phyloP scores from a whole-genome alignment of 768 basidiomycete species.

The Trametes villosa region DNA sequence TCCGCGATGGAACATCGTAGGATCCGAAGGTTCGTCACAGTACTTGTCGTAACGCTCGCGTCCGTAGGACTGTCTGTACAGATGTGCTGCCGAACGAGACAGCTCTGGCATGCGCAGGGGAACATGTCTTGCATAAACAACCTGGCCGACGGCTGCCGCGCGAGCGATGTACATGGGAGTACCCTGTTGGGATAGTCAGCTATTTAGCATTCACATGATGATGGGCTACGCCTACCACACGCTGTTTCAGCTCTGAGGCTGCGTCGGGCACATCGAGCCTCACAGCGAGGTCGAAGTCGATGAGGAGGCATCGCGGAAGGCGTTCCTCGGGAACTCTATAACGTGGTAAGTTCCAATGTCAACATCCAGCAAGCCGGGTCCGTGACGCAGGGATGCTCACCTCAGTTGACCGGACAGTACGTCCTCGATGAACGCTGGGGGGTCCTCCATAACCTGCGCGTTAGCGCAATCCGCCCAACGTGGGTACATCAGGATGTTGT shows the following conservation, averaged over 20 bases:
- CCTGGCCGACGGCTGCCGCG: neutral
- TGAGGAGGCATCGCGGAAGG: slow-evolving; percentile 3
- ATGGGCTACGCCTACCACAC: neutral
- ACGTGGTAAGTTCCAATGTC: too few species aligned
- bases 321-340: neutral
- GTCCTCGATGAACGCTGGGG: slow-evolving; percentile 15
- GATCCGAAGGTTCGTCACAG: neutral
- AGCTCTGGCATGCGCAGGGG: slow-evolving; percentile 12
- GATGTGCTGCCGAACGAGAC: neutral
- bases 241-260: neutral
- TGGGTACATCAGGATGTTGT: slow-evolving; percentile 24
- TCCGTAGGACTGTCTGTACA: slow-evolving; percentile 10
- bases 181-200: neutral
- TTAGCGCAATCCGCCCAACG: neutral
- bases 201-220: too few species aligned
- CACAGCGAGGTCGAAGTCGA: slow-evolving; percentile 14
- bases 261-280: neutral
- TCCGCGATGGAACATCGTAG: neutral
- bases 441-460: neutral
- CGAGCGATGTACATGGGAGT: slow-evolving; percentile 13
- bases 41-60: slow-evolving; percentile 13
- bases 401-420: neutral
- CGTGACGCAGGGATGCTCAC: neutral
- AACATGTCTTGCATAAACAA: neutral
- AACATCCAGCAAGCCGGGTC: neutral